A percentile compares a stretch with the other conserved stretches of the same genome.
These are phyloP conservation scores for Drechslerella coelobrocha DNA, from an alignment of 2,329 filamentous ascomycete species.

Conservation along the genomic window DNA sequence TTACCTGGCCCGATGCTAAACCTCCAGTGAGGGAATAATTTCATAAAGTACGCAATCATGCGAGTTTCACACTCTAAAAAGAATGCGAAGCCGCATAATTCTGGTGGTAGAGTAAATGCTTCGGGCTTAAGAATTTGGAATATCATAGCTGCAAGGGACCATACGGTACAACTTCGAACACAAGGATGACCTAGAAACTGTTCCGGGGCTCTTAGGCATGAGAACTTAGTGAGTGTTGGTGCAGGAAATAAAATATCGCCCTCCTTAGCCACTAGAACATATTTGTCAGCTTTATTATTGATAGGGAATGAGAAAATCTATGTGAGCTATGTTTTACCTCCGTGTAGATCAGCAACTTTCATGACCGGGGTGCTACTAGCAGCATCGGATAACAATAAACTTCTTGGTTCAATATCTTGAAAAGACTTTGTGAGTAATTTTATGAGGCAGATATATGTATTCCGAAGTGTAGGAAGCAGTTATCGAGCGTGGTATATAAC, in stretches of 20 bases:
- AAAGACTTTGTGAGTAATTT: constrained; percentile 30
- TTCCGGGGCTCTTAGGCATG: constrained; percentile 18
- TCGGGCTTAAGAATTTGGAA: constrained; percentile 27
- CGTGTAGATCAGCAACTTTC: constrained; percentile 26
- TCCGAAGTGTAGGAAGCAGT: constrained; percentile 17
- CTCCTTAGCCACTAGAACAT: constrained; percentile 17
- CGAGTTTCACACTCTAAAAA: constrained; percentile 11
- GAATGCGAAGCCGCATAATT: constrained; percentile 9
- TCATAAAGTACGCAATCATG: constrained; percentile 27
- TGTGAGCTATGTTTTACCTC: constrained; percentile 25
- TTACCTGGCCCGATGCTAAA: constrained; percentile 23
- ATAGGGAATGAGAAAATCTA: constrained; percentile 12
- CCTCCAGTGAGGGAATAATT: constrained; percentile 26
- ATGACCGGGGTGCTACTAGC: constrained; percentile 22
- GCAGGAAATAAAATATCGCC: constrained; percentile 23
- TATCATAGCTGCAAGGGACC: constrained; percentile 26
- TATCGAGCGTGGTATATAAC: constrained; percentile 19
- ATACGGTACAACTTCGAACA: constrained; percentile 32
- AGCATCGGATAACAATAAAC: constrained; percentile 26
- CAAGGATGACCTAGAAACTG: constrained; percentile 25
- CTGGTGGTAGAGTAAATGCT: constrained; percentile 24
- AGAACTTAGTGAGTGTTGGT: constrained; percentile 15
- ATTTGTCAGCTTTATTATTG: constrained; percentile 21
- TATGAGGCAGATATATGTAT: constrained; percentile 21
- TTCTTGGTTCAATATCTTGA: constrained; percentile 28